These are phyloP conservation scores for Boletus reticulatus DNA, from an alignment of 768 basidiomycete genomes.

Conservation along the genomic window DNA sequence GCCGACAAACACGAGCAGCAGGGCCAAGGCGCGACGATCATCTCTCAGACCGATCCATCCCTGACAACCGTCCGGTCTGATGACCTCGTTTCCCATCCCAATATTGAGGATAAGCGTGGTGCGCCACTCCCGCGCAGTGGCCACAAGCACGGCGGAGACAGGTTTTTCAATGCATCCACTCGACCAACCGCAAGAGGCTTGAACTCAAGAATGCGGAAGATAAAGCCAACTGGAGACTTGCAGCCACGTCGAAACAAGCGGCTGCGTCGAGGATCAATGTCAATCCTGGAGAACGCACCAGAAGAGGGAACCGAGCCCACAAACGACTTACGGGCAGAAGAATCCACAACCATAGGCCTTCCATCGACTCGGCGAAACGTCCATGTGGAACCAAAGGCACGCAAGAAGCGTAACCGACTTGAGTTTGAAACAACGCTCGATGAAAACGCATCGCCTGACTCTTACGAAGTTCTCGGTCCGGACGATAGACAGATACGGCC, in stretches of 20 bases:
- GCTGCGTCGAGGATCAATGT: slow-evolving; percentile 8
- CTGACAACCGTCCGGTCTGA: neutral
- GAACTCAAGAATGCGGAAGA: neutral
- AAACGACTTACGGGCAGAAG: neutral
- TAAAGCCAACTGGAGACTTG: neutral
- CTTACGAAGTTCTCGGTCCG: slow-evolving; percentile 12
- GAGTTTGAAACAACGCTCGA: slow-evolving; percentile 14
- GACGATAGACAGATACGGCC: slow-evolving; percentile 21
- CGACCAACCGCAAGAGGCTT: neutral
- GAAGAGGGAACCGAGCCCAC: neutral
- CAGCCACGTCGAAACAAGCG: slow-evolving; percentile 10
- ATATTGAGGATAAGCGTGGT: neutral
- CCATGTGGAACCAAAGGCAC: neutral
- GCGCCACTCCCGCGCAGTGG: neutral
- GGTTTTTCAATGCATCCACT: neutral
- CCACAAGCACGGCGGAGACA: neutral
- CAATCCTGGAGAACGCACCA: neutral
- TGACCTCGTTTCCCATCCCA: neutral
- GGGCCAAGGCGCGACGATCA: neutral
- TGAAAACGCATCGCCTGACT: neutral
- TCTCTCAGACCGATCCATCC: neutral
- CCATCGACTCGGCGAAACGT: neutral
- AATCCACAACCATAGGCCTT: neutral
- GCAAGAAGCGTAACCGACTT: slow-evolving; percentile 18
- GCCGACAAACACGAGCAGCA: neutral